Evolutionary conservation across 2,329 filamentous ascomycete genomes (phyloP), one percentile per base, ranked within the genome.

Genomic region (Ophiocordyceps camponoti-floridani): DNA sequence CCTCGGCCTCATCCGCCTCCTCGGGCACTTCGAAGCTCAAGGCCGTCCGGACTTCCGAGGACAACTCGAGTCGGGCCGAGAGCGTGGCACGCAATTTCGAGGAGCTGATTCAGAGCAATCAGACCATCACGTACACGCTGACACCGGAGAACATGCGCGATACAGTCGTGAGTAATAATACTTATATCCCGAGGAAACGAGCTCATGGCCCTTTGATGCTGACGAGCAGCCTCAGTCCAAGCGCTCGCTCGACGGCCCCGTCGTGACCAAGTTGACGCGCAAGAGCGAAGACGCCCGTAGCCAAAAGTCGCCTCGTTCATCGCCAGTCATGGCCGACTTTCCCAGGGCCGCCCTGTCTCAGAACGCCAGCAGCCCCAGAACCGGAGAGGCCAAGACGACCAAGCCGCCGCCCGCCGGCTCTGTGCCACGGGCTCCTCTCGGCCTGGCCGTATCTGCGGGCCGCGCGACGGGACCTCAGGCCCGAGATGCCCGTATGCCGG

Each of bases 61-160:
- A 80, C 14, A 72, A 67, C 51, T 58, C 60, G 16, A 68, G 56
- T 46, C 66, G 63, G 6, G 62, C 66, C 7, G 73, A 75, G 41
- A 74, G 79, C 47, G 74, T 80, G 43, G 73, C 75, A 10, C 75
- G 73, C 42, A 77, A 82, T 52, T 81, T 91, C 54, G 84, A 91
- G 55, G 73, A 87, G 52, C 68, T 89, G 43, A 88, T 91, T 49
- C 77, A 84, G 46, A 87, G 84, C 58, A 81, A 86, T 52, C 77
- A 87, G 56, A 89, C 84, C 1, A 79, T 89, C 40, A 84, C 84
- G 53, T 89, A 82, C 58, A 89, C 84, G 2, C 67, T 89, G 27
- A 91, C 84, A 0, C 84, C 84, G 0, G 78, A 83, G 55, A 84
- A 72, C 52, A 84, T 89, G 73, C 79, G 82, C 48, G 74, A 84